Conservation (phyloP, 1,284 basidiomycete species). For the Ceratobasidium sp. region DNA sequence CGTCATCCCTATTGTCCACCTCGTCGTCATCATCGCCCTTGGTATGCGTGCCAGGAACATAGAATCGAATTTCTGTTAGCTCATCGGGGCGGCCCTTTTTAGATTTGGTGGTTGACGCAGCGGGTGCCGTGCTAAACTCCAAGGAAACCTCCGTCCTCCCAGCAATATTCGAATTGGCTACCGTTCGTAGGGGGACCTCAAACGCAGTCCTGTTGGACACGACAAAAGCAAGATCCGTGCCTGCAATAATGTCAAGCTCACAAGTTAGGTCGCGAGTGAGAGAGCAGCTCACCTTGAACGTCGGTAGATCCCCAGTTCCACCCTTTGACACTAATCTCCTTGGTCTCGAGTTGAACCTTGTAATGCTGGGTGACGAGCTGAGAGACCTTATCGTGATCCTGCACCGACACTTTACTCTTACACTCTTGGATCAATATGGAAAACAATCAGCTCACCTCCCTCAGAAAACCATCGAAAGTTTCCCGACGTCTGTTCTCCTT, state of each 20-base stretch:
- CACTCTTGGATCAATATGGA: background rate
- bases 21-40: conserved; percentile 68
- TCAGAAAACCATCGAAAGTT: conserved; percentile 93
- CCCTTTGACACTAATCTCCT: conserved; percentile 90
- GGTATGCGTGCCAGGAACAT: conserved; percentile 86
- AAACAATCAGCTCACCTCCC: conserved; percentile 71
- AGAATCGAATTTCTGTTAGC: conserved; percentile 96
- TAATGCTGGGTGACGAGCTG: conserved; percentile 87
- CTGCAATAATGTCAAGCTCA: conserved; percentile 58
- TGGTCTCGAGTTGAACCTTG: conserved; percentile 83
- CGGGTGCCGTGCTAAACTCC: conserved; percentile 76
- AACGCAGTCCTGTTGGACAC: conserved; percentile 93
- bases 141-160: conserved; percentile 97
- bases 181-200: conserved; percentile 86
- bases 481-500: conserved; percentile 74
- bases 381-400: conserved; percentile 87
- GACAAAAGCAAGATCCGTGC: conserved; percentile 88
- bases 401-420: conserved; percentile 7
- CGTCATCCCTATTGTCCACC: conserved; percentile 69
- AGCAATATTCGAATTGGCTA: conserved; percentile 98
- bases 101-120: conserved; percentile 53
- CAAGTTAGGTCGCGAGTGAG: conserved; percentile 20
- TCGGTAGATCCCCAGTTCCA: conserved; percentile 99
- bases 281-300: conserved; percentile 79
- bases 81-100: conserved; percentile 76